Percentiles rank a stretch among this genome's conserved stretches.
Conservation (phyloP, 2,329 filamentous ascomycete genomes). For the Monosporascus sp. region DNA sequence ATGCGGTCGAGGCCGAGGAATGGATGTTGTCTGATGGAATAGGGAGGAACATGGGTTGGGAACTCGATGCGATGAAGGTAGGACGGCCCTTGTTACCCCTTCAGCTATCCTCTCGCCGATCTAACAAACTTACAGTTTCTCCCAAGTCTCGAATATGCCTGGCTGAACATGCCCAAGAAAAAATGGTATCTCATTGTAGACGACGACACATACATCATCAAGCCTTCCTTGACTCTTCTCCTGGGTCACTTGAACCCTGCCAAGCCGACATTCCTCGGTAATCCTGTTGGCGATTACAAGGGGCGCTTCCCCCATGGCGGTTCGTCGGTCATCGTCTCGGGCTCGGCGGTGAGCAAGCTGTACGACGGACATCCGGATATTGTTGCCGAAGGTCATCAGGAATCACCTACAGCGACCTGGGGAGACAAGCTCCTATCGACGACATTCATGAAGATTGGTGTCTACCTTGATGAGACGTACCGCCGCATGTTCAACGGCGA, state of each 20-base stretch:
- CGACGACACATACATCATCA: slow-evolving; percentile 52
- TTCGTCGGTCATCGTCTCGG: slow-evolving; percentile 48
- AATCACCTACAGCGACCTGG: slow-evolving; percentile 46
- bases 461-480: slow-evolving; percentile 52
- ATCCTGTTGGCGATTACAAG: slow-evolving; percentile 52
- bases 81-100: neutral
- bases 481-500: slow-evolving; percentile 53
- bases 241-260: slow-evolving; percentile 44
- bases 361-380: slow-evolving; percentile 36
- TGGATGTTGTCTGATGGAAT: slow-evolving; percentile 26
- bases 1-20: slow-evolving; percentile 28
- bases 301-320: slow-evolving; percentile 53
- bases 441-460: slow-evolving; percentile 46
- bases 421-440: slow-evolving; percentile 51
- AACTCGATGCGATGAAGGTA: slow-evolving; percentile 32
- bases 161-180: slow-evolving; percentile 45
- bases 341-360: slow-evolving; percentile 41
- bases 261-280: slow-evolving; percentile 47
- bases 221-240: slow-evolving; percentile 41
- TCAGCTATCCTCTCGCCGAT: neutral
- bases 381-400: slow-evolving; percentile 38
- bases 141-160: slow-evolving; percentile 48
- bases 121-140: slow-evolving; percentile 39
- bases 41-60: slow-evolving; percentile 28
- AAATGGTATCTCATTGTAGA: slow-evolving; percentile 56